phyloP scores from a whole-genome alignment of 176 grass and related monocot species.

The Saccharum officinarum region DNA sequence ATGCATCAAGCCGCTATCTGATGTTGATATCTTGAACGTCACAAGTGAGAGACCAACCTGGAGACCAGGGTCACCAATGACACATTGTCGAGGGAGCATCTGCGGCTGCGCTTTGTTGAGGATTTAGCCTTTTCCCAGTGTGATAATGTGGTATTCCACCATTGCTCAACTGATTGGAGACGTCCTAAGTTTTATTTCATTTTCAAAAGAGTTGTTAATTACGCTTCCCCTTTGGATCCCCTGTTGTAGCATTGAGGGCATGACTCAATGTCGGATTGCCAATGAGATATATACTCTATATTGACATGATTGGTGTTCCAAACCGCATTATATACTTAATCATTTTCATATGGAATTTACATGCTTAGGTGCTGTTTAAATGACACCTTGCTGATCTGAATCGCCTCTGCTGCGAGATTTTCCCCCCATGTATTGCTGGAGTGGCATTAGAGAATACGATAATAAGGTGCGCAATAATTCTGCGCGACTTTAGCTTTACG shows the following conservation, averaged over 20 bases:
- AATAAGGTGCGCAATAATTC: too few relatives aligned
- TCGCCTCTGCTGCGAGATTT: background rate
- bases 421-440: too few relatives aligned
- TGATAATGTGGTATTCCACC: background rate
- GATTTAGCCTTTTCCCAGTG: conserved; percentile 49
- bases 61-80: conserved; percentile 82
- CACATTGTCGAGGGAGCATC: conserved; percentile 77
- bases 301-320: background rate
- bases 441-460: too few relatives aligned
- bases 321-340: background rate
- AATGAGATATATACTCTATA: background rate
- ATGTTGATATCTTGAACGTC: conserved; percentile 89
- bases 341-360: background rate
- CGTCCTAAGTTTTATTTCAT: conserved; percentile 32
- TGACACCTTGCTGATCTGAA: background rate
- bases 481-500: too few relatives aligned
- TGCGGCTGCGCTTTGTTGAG: conserved; percentile 82
- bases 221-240: conserved; percentile 4
- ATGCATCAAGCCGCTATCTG: conserved; percentile 81
- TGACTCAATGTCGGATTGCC: background rate
- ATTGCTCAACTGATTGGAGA: conserved; percentile 24
- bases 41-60: conserved; percentile 79
- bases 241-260: background rate
- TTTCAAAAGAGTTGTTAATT: conserved; percentile 32
- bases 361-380: background rate